Base-by-base conservation (phyloP, 2,329 filamentous ascomycete genomes). In the Aquanectria penicillioides region DNA sequence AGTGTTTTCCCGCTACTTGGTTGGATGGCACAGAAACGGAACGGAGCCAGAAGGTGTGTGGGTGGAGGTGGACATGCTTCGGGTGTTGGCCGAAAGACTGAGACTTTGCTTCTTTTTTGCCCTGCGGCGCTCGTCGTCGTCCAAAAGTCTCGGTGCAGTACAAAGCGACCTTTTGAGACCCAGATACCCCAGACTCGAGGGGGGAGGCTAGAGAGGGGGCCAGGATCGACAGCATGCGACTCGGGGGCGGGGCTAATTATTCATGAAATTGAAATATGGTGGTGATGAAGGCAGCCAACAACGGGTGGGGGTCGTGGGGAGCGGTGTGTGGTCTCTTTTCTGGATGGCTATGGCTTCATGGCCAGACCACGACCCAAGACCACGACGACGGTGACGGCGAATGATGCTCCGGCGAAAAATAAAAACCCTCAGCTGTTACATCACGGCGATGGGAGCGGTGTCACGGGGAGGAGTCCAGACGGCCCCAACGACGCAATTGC, bases 301-400 rank as follows among this genome's bases (percentile, higher is more conserved):
- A 48, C 41, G 49, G 58, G 63, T 67, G 65, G 67, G 67, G 65
- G 61, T 34, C 67, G 65, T 68, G 67, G 63, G 65, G 65, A 53
- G 67, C 67, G 67, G 67, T 69, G 67, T 68, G 61, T 63, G 23
- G 36, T 44, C 51, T 59, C 52, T 65, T 60, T 67, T 40, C 41
- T 64, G 64, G 55, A 65, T 66, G 54, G 64, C 63, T 52, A 66
- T 26, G 17, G 41, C 6, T 31, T 46, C 41, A 46, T 46, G 29
- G 41, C n/a, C n/a, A n/a, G n/a, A n/a, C n/a, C n/a, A n/a, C n/a
- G n/a, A n/a, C n/a, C n/a, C n/a, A n/a, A n/a, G n/a, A n/a, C n/a
- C n/a, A n/a, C n/a, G n/a, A n/a, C n/a, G n/a, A n/a, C n/a, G n/a
- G n/a, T n/a, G n/a, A n/a, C n/a, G n/a, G n/a, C n/a, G n/a, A n/a